These are phyloP conservation scores for Penicillium sp. DNA, from an alignment of 2,329 filamentous ascomycete genomes.

Conservation along the genomic window DNA sequence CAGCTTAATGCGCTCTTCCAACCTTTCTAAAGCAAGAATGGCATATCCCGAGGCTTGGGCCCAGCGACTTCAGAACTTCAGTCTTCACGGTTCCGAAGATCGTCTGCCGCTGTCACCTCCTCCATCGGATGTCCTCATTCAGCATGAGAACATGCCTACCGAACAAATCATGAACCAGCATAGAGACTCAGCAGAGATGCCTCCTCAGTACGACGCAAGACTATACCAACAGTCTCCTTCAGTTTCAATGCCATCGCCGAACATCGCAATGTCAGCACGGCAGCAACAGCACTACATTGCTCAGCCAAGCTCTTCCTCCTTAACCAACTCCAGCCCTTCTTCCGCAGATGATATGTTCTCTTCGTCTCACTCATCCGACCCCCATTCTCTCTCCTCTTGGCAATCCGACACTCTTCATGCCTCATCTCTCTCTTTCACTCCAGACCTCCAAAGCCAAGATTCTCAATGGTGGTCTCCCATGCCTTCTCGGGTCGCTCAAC, in stretches of 20 bases:
- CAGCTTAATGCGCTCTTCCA: conserved; percentile 56
- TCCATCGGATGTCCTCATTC: conserved; percentile 42
- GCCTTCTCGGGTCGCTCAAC: conserved; percentile 34
- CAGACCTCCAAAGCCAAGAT: conserved; percentile 39
- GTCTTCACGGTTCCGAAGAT: conserved; percentile 46
- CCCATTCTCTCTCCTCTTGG: conserved; percentile 42
- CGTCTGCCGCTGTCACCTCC: conserved; percentile 46
- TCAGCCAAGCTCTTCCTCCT: conserved; percentile 28
- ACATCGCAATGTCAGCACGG: conserved; percentile 26
- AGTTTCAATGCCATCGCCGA: conserved; percentile 35
- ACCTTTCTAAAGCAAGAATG: conserved; percentile 45
- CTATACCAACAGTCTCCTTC: conserved; percentile 35
- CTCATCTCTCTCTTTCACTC: conserved; percentile 38
- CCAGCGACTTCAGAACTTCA: conserved; percentile 54
- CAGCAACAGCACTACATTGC: conserved; percentile 35
- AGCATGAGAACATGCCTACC: conserved; percentile 38
- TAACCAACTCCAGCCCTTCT: conserved; percentile 35
- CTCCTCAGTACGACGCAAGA: conserved; percentile 32
- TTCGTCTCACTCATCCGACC: conserved; percentile 40
- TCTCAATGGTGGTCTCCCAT: conserved; percentile 44
- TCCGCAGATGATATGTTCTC: conserved; percentile 40
- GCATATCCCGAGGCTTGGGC: conserved; percentile 50
- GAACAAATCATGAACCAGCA: conserved; percentile 33
- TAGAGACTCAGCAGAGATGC: conserved; percentile 30
- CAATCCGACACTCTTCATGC: conserved; percentile 39